These are phyloP conservation scores for Euphorbia pulcherrima DNA, from an alignment of 345 rosid species.

Conservation along the genomic window DNA sequence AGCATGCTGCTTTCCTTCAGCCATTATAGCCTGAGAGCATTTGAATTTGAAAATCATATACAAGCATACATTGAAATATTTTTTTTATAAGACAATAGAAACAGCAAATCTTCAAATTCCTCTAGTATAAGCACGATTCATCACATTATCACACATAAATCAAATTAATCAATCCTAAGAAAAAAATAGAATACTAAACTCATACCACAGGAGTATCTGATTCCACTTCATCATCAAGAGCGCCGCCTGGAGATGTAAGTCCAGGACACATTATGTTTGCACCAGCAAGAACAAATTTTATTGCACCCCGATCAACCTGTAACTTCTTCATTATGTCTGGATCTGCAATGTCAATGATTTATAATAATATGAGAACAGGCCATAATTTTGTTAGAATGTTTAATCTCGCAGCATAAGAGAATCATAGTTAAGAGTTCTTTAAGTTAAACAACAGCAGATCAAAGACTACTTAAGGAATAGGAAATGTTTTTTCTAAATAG, in stretches of 20 bases:
- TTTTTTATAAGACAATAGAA: not conserved
- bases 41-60: conserved; percentile 18
- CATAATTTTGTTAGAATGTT: too few species aligned
- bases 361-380: not conserved
- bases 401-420: not conserved
- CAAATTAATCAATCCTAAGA: not conserved
- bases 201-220: conserved; percentile 94
- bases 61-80: not conserved
- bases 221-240: conserved; percentile 81
- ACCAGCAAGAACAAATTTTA: conserved; percentile 90
- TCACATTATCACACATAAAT: not conserved
- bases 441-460: not conserved
- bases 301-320: conserved; percentile 97
- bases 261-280: conserved; percentile 99
- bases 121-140: not conserved
- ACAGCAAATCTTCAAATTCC: not conserved
- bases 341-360: conserved; percentile 34
- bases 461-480: not conserved
- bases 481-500: not conserved
- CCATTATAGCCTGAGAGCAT: conserved; percentile 76
- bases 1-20: conserved; percentile 98
- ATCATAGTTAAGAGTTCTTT: not conserved
- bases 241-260: conserved; percentile 96
- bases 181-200: not conserved
- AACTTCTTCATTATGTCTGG: conserved; percentile 91